Conservation (phyloP, 768 basidiomycete genomes). For the Suillus bovinus region DNA sequence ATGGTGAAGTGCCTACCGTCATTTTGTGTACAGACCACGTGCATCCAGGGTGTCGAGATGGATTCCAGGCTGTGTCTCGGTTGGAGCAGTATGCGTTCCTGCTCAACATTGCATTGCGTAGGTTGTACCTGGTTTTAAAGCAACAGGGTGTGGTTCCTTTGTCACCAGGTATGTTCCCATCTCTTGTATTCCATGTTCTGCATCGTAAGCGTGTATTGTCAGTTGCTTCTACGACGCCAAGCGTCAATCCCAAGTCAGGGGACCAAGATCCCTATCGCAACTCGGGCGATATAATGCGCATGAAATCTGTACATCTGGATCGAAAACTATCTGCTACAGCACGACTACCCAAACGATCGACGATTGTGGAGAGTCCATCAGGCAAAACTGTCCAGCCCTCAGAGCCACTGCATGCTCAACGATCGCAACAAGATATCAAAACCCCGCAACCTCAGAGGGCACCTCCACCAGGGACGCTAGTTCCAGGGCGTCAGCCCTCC, state of each 20-base stretch:
- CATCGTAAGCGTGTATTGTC: conserved; percentile 14
- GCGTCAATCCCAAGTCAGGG: conserved; percentile 27
- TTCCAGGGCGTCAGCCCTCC: conserved; percentile 37
- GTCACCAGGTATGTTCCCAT: conserved; percentile 57
- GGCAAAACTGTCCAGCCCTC: conserved; percentile 82
- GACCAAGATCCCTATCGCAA: conserved; percentile 82
- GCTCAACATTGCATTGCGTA: conserved; percentile 90
- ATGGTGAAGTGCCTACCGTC: conserved; percentile 70
- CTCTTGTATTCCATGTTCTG: conserved; percentile 8
- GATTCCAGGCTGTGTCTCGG: conserved; percentile 90
- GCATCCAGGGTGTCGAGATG: conserved; percentile 60
- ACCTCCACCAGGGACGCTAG: conserved; percentile 35
- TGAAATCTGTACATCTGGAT: conserved; percentile 93
- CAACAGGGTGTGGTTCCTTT: conserved; percentile 89
- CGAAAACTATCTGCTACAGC: conserved; percentile 95
- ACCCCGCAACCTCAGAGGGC: conserved; percentile 42
- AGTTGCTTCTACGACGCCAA: conserved; percentile 36
- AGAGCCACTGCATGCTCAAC: conserved; percentile 52
- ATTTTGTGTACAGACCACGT: conserved; percentile 82
- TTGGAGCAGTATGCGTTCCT: conserved; percentile 98
- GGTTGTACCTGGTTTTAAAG: conserved; percentile 84
- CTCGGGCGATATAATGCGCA: conserved; percentile 87
- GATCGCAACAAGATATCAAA: conserved; percentile 42
- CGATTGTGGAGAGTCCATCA: conserved; percentile 92
- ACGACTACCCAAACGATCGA: conserved; percentile 88